Evolutionary conservation across 2,329 filamentous ascomycete genomes (phyloP).

Genomic region (Lasiodiplodia theobromae): DNA sequence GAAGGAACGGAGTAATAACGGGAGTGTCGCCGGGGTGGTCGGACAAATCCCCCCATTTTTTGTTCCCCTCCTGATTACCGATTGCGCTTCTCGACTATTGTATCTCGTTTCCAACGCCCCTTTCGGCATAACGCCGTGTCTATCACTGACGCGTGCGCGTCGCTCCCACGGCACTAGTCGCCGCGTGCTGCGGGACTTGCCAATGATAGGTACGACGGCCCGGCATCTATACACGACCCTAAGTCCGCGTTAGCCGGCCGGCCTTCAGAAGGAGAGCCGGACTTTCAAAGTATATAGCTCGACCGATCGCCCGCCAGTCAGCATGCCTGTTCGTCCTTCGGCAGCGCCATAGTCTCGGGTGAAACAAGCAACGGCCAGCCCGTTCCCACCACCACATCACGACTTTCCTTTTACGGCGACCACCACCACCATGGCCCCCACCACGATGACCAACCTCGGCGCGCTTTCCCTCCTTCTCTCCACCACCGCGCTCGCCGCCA

Average conservation of each 20-base stretch:
- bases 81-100: background rate
- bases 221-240: background rate
- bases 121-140: background rate
- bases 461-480: conserved; percentile 16
- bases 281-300: conserved; percentile 3
- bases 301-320: background rate
- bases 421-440: conserved; percentile 1
- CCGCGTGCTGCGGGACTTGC: conserved; percentile 10
- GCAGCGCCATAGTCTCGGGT: too few species aligned
- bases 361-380: too few species aligned
- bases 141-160: conserved; percentile 19
- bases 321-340: background rate
- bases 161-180: background rate
- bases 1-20: background rate
- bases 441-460: conserved; percentile 1
- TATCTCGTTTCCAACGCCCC: background rate
- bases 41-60: background rate
- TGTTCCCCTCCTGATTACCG: conserved; percentile 6
- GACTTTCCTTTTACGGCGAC: background rate
- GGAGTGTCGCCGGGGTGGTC: conserved; percentile 7
- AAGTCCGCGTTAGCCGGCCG: background rate
- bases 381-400: background rate
- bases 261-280: background rate
- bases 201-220: conserved; percentile 15
- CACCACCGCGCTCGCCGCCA: conserved; percentile 27